phyloP scores from a whole-genome alignment of 805 yeast species.

The Kluyveromyces nonfermentans region DNA sequence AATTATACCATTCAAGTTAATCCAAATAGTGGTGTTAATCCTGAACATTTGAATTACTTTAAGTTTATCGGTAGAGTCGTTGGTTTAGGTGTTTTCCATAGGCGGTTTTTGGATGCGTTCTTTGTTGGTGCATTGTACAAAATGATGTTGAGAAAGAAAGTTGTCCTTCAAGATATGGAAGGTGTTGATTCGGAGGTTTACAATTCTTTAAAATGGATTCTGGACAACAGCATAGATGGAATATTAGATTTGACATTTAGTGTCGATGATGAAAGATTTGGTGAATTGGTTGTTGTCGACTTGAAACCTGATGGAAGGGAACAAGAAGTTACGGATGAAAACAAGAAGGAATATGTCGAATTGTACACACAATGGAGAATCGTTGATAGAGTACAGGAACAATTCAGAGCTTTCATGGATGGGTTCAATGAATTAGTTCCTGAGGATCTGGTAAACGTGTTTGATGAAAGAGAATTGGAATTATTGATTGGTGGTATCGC shows the following conservation, averaged over 20 bases:
- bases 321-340: slow-evolving; percentile 88
- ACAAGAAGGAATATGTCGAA: slow-evolving; percentile 92
- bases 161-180: slow-evolving; percentile 93
- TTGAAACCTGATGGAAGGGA: slow-evolving; percentile 82
- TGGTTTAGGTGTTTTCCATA: slow-evolving; percentile 96
- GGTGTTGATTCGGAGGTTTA: slow-evolving; percentile 97
- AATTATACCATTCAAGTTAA: slow-evolving; percentile 96
- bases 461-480: slow-evolving; percentile 96
- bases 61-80: slow-evolving; percentile 97
- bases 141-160: slow-evolving; percentile 93
- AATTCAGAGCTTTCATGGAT: slow-evolving; percentile 90
- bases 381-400: slow-evolving; percentile 86
- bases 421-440: slow-evolving; percentile 98
- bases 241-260: slow-evolving; percentile 82
- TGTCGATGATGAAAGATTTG: slow-evolving; percentile 88
- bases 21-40: slow-evolving; percentile 94
- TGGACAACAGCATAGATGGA: slow-evolving; percentile 88
- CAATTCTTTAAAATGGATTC: slow-evolving; percentile 89
- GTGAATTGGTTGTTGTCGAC: slow-evolving; percentile 82
- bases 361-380: slow-evolving; percentile 94
- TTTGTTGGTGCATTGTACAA: slow-evolving; percentile 97
- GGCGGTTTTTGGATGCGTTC: slow-evolving; percentile 95
- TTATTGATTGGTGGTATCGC: slow-evolving; percentile 96
- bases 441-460: slow-evolving; percentile 90
- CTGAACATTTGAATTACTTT: slow-evolving; percentile 96